Evolutionary conservation across 176 grass and related monocot genomes (phyloP), one percentile per base, ranked within the genome.

Genomic region (Urochloa ruziziensis): DNA sequence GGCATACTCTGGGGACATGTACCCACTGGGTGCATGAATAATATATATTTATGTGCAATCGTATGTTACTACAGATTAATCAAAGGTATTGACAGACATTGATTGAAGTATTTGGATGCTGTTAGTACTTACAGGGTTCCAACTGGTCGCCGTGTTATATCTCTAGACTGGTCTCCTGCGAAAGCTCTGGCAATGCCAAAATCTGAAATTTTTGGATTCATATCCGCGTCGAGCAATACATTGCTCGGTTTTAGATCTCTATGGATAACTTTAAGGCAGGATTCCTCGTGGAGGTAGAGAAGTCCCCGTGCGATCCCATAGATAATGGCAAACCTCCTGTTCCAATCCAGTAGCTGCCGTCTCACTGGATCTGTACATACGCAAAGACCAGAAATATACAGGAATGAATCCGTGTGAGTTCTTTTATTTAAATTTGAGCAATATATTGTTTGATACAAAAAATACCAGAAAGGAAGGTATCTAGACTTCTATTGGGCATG

Each of bases 201-300:
- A 23, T 90, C 88, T 28, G 88, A 85, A 35, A 90, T 90, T 67
- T 85, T 90, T 2, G 88, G 81, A 6, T 75, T 90, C 77, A 90
- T 85, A 14, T 85, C 62, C 19, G 1, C 9, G 42, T 90, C 88
- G 1, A 89, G 35, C 12, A 85, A 49, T 3, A 89, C 34, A 17
- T 89, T 89, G 72, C 82, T 81, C 10, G 87, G 54, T 43, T 89
- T 89, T 2, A 89, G 37, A 58, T 89, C 81, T 5, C 81, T 52
- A 15, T 84, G 87, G 30, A 89, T 74, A 29, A 85, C 67, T 32
- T 39, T 81, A 10, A 90, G 17, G 2, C 66, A 62, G 28, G 88
- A 90, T 42, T 90, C 88, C 54, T 82, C 88, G 18, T 90, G 88
- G 16, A 90, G 81, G 34, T 90, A 90, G 2, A 85, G 36, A 47